Evolutionary conservation across 129 eudicot genomes (phyloP), one percentile per base, ranked within the genome.

Genomic region (Tagetes erecta): DNA sequence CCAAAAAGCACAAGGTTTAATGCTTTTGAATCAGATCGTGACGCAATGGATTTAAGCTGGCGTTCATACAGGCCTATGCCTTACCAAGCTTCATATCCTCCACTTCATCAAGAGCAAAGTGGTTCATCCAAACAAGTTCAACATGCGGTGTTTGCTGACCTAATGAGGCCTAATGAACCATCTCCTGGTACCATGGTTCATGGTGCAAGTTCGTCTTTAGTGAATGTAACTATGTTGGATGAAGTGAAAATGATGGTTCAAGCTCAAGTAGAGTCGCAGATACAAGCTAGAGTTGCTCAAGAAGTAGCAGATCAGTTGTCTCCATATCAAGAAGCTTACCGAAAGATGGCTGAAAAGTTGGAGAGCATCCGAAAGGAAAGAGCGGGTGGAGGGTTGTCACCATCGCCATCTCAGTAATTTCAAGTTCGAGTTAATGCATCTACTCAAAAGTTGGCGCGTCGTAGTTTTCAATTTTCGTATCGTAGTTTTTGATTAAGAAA

Each of bases 211-310:
- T 44, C 70, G 3, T 35, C 71, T 35, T 33, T 37, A 46, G n/a
- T 3, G 7, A 41, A 31, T 57, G 1, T 44, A 12, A 6, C 42
- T 4, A 30, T 42, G 40, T 57, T 38, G 0, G 44, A 56, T 57
- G 76, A 42, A 57, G 11, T 72, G 7, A 12, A 58, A 72, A 41
- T 10, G 67, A 41, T 72, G 76, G 67, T 72, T 56, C 37, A 42
- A 33, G 12, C 55, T 5, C 67, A 40, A 42, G 76, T 72, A 40
- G 68, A 57, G 12, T 53, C 38, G 5, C 76, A 72, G 3, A 10
- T 72, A 72, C 51, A 56, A 40, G 41, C 68, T 8, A 55, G 57
- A 37, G 64, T 70, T 36, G 64, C 36, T 0, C 47, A 52, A 4
- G 20, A 41, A n/a, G 63, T 70, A 3, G 74, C 37, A 1, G 62